Evolutionary conservation across 2,329 filamentous ascomycete species (phyloP).

Genomic region (Arthrobotrys pseudoclavata): DNA sequence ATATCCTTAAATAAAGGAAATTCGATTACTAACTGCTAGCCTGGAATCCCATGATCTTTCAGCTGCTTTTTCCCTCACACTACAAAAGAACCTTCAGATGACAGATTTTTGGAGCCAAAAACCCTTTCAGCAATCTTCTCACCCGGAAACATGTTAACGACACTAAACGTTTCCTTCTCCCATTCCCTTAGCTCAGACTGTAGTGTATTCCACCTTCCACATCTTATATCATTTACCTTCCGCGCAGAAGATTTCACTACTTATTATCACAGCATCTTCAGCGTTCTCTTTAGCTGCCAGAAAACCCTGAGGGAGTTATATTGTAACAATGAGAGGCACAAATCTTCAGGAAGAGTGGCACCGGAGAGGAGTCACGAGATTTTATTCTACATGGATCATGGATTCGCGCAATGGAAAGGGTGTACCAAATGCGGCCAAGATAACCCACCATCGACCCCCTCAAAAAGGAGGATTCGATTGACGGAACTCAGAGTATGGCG

Average conservation of each 20-base stretch:
- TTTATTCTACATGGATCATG: not conserved
- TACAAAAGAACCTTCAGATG: not conserved
- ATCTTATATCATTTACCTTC: constrained; percentile 19
- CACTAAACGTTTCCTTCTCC: not conserved
- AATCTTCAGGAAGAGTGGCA: not conserved
- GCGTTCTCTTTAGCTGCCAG: constrained; percentile 30
- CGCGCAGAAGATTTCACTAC: not conserved
- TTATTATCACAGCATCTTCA: constrained; percentile 22
- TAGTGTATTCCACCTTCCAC: not conserved
- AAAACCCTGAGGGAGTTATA: constrained; percentile 11
- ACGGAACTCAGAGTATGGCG: not conserved
- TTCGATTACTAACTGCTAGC: not conserved
- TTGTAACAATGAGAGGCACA: constrained; percentile 8
- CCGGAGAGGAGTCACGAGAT: not conserved
- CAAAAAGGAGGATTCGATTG: not conserved
- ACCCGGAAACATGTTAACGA: constrained; percentile 24
- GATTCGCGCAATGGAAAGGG: constrained; percentile 12
- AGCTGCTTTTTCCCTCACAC: not conserved
- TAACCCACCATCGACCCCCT: not conserved
- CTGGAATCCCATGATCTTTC: not conserved
- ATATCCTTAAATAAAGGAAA: no score
- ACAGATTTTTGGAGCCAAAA: not conserved
- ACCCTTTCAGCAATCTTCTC: not conserved
- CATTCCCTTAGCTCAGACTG: not conserved
- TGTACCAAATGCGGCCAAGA: constrained; percentile 2